Base-by-base conservation (phyloP, 2,329 filamentous ascomycete species). In the Colletotrichum theobromicola region DNA sequence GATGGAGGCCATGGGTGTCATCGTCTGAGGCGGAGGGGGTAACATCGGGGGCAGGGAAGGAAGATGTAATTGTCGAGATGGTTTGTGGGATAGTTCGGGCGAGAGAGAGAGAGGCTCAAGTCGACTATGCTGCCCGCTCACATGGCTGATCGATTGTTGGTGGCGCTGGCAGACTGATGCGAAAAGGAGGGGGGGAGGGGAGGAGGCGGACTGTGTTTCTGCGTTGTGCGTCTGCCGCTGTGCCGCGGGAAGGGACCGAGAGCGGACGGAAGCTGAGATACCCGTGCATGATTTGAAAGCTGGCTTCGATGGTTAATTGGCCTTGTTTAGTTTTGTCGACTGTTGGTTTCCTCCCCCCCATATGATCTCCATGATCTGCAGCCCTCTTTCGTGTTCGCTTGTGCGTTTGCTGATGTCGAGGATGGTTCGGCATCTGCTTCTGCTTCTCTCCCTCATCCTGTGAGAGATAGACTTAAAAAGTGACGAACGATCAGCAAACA, bases 181-280 rank as follows among this genome's bases (percentile, higher is more conserved):
- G 26, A 34, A 60, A 18, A 57, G 21, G 34, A 46, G 24, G 16
- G 61, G 24, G 34, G 15, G 34, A 63, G 26, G 57, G 24, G 26
- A 32, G 13, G 21, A 7, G 26, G 53, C 26, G 53, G 53, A 12
- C 53, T 53, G 42, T 65, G 42, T 57, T 32, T 67, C 37, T 67
- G 64, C 8, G n/a, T 18, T 34, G 64, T 62, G 61, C 37, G 42
- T 34, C 26, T 69, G 65, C 53, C 13, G 55, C 57, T 67, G 50
- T 55, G 16, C 58, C 37, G 53, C 65, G 53, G 28, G 30, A 30
- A 55, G 50, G 62, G 42, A 37, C 24, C 42, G 32, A 67, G 72
- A 72, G 62, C 28, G 37, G 68, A 61, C 72, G 68, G 68, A 74
- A 67, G 68, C 28, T 72, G 68, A 72, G 55, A 74, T 72, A 72